Evolutionary conservation across 441 rosid species (phyloP).

Genomic region (Gossypium trilobum): DNA sequence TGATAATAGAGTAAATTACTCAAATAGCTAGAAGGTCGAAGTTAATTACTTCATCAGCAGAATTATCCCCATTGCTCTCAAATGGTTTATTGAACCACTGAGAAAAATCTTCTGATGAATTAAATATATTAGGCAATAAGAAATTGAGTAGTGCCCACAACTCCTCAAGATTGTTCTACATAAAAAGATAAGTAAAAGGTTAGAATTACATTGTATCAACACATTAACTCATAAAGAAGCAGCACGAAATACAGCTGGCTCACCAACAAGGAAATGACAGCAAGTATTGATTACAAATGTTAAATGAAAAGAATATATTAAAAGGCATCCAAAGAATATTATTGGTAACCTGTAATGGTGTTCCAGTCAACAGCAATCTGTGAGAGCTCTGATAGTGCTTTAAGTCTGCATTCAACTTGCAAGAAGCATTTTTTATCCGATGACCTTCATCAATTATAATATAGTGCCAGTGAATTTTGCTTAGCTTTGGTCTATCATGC

Average conservation of each 20-base stretch:
- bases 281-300: not conserved
- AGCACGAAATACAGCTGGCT: conserved; percentile 2
- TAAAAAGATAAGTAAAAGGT: conserved; percentile 15
- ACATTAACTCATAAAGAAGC: not conserved
- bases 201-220: conserved; percentile 16
- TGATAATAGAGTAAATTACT: conserved; percentile 7
- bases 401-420: conserved; percentile 82
- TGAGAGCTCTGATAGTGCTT: conserved; percentile 85
- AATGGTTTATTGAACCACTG: conserved; percentile 98
- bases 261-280: not conserved
- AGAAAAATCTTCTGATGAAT: conserved; percentile 91
- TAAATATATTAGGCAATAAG: conserved; percentile 84
- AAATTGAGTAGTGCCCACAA: conserved; percentile 91
- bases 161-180: conserved; percentile 26
- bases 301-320: not conserved
- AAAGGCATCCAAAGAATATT: not conserved
- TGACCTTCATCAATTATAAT: not conserved
- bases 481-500: conserved; percentile 18
- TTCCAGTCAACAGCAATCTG: conserved; percentile 84
- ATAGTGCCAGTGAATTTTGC: not conserved
- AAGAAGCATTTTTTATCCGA: not conserved
- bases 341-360: conserved; percentile 67
- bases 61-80: conserved; percentile 76
- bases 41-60: conserved; percentile 69
- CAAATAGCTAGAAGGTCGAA: conserved; percentile 15